Percentiles rank a stretch among this genome's conserved stretches.
phyloP scores from a whole-genome alignment of 2,329 filamentous ascomycete genomes.

The Biscogniauxia mediterranea region DNA sequence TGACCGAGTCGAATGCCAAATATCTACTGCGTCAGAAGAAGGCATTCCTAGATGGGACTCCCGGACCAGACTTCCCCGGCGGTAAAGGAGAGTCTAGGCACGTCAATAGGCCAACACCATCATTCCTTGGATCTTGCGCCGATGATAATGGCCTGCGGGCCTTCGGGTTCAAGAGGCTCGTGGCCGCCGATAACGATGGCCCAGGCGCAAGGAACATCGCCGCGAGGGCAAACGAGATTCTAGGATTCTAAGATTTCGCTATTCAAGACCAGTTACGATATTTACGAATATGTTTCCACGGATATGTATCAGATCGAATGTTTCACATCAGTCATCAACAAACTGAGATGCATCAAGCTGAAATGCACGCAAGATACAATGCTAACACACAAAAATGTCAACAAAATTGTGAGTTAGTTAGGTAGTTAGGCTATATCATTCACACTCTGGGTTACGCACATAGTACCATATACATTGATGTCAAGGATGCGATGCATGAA shows the following conservation, averaged over 20 bases:
- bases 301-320: too few relatives aligned
- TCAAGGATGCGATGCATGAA: neutral
- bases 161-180: slow-evolving; percentile 45
- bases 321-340: too few relatives aligned
- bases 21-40: slow-evolving; percentile 70
- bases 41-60: slow-evolving; percentile 67
- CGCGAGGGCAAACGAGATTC: slow-evolving; percentile 41
- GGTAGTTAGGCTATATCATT: too few relatives aligned
- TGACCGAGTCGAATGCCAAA: slow-evolving; percentile 70
- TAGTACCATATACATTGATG: neutral
- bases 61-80: slow-evolving; percentile 69
- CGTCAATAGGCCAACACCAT: slow-evolving; percentile 43
- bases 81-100: slow-evolving; percentile 65
- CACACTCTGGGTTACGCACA: neutral
- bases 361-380: too few relatives aligned
- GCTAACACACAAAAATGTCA: too few relatives aligned
- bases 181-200: slow-evolving; percentile 23
- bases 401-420: too few relatives aligned
- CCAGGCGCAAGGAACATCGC: slow-evolving; percentile 38
- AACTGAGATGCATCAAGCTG: too few relatives aligned
- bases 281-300: neutral
- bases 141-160: slow-evolving; percentile 38
- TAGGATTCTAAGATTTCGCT: slow-evolving; percentile 37
- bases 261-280: neutral
- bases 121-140: slow-evolving; percentile 35